Base-by-base conservation (phyloP, 192 early-diverging fungal genomes). In the Rhizophagus clarus region DNA sequence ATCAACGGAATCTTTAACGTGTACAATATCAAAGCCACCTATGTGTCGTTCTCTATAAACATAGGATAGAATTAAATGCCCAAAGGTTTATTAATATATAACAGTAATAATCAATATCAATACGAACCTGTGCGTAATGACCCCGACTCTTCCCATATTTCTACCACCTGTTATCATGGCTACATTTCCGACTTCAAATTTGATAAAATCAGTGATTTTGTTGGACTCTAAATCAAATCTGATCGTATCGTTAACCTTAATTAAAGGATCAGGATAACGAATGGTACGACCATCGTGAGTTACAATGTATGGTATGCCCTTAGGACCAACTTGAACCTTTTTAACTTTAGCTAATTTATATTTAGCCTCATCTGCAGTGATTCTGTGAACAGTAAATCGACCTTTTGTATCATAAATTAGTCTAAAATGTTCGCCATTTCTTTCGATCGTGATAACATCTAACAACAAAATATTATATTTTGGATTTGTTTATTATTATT, bases 311-410 rank as follows among this genome's bases (percentile, higher is more conserved):
- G 98, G 98, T 75, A 99, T 95, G 81, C 93, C 95, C 89, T 98
- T 98, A 83, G 93, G 89, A 81, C 97, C 97, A 79, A 98, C 88
- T 90, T 98, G 90, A 84, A 96, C 92, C 86, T 92, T 93, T 89
- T 94, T 96, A 81, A 99, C 95, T 93, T 99, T 99, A 90, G 95
- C 94, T 79, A 99, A 91, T 92, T 99, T 99, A 96, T 98, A 99
- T 90, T 96, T 95, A 89, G 95, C 94, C 90, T 99, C 98, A 85
- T 98, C 97, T 56, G 90, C 94, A 74, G 94, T 95, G 88, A 99
- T 98, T 87, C 96, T 94, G 93, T 99, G 98, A 88, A 99, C 96
- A 81, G 96, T 94, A 93, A 98, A 99, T 82, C 97, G 97, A 80
- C 98, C 98, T 94, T 99, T 99, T 89, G 91, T 91, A 90, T 99